These are phyloP conservation scores for Aureobasidium sp. DNA, from an alignment of 2,329 filamentous ascomycete species.

Conservation along the genomic window DNA sequence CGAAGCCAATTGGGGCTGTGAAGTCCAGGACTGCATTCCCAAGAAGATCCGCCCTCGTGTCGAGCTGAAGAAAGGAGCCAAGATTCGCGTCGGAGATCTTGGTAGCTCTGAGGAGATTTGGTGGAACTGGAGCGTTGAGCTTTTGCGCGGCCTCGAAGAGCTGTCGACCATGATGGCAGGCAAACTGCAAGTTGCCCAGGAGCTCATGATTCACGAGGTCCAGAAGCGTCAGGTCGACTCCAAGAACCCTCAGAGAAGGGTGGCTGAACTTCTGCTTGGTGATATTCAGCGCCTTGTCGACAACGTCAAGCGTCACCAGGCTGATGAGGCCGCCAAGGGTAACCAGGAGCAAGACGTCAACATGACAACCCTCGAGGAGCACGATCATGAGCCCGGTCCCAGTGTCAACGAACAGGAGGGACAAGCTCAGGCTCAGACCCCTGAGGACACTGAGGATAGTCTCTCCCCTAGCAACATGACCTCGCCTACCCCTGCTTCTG, in stretches of 20 bases:
- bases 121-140: constrained; percentile 17
- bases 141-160: constrained; percentile 14
- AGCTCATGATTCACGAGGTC: constrained; percentile 13
- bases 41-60: constrained; percentile 13
- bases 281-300: constrained; percentile 14
- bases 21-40: constrained; percentile 12
- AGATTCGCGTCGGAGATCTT: constrained; percentile 11
- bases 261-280: constrained; percentile 13
- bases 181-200: constrained; percentile 10
- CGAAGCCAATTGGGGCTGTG: constrained; percentile 12
- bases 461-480: neutral
- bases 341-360: neutral
- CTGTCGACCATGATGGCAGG: constrained; percentile 15
- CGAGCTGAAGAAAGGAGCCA: constrained; percentile 16
- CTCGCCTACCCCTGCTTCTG: neutral
- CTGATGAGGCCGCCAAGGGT: neutral
- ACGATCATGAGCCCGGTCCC: neutral
- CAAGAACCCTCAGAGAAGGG: constrained; percentile 14
- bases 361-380: neutral
- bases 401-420: neutral
- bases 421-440: neutral
- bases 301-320: neutral
- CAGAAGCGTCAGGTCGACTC: constrained; percentile 10
- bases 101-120: constrained; percentile 9
- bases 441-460: neutral